Evolutionary conservation across 805 yeast genomes (phyloP).

Genomic region (Saturnispora besseyi): DNA sequence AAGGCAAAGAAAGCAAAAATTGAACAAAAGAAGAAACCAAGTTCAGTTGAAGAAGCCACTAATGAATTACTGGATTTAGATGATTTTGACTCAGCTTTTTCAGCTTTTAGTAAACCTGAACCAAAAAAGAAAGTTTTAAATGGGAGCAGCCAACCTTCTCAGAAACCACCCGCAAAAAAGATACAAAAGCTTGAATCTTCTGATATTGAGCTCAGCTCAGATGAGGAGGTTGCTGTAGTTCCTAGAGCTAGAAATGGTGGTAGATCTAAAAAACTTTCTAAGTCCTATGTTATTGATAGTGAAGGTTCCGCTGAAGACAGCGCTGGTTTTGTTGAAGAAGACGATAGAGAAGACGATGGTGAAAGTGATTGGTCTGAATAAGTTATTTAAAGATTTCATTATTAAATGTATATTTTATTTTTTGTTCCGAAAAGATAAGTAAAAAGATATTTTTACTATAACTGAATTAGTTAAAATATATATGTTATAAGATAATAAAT

Average conservation of each 20-base stretch:
- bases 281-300: slow-evolving; percentile 14
- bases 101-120: slow-evolving; percentile 4
- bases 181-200: slow-evolving; percentile 3
- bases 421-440: background rate
- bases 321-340: slow-evolving; percentile 5
- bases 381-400: background rate
- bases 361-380: slow-evolving; percentile 6
- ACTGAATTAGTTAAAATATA: background rate
- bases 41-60: slow-evolving; percentile 11
- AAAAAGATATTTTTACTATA: background rate
- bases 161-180: slow-evolving; percentile 1
- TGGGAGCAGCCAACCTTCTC: background rate
- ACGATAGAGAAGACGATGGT: slow-evolving; percentile 17
- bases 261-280: slow-evolving; percentile 8
- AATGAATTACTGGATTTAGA: slow-evolving; percentile 6
- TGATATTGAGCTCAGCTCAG: slow-evolving; percentile 9
- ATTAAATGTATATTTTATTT: background rate
- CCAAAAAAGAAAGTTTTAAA: background rate
- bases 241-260: slow-evolving; percentile 9
- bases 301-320: slow-evolving; percentile 15
- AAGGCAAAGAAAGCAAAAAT: slow-evolving; percentile 5
- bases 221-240: slow-evolving; percentile 4
- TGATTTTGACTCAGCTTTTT: slow-evolving; percentile 9
- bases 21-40: slow-evolving; percentile 12
- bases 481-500: background rate